A percentile compares a stretch with the other conserved stretches of the same genome.
Evolutionary conservation across 352 stramenopile genomes (phyloP).

Genomic region (Globisporangium spiculum): DNA sequence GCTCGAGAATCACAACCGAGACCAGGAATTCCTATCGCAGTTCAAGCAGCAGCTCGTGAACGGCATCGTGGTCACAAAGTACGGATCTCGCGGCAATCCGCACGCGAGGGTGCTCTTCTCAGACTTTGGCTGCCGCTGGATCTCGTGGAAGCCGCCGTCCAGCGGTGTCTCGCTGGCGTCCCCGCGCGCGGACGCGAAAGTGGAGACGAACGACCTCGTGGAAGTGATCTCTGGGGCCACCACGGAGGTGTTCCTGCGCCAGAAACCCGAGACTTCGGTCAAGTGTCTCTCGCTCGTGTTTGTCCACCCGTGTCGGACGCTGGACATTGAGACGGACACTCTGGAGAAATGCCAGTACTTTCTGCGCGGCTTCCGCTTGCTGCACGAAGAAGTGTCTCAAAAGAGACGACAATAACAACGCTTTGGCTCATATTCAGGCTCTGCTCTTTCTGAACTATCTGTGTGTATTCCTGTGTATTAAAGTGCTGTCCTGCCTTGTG

Average conservation of each 20-base stretch:
- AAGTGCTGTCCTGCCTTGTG: not conserved
- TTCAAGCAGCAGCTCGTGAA: slow-evolving; percentile 58
- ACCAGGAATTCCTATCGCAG: slow-evolving; percentile 41
- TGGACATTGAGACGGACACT: slow-evolving; percentile 64
- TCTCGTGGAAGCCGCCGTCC: slow-evolving; percentile 53
- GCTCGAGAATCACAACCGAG: slow-evolving; percentile 29
- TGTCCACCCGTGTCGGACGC: slow-evolving; percentile 61
- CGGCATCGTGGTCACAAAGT: slow-evolving; percentile 57
- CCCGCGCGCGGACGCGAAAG: slow-evolving; percentile 44
- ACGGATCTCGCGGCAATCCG: slow-evolving; percentile 40
- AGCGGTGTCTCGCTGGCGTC: slow-evolving; percentile 25
- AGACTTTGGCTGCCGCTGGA: slow-evolving; percentile 49
- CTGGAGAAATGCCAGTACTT: slow-evolving; percentile 41
- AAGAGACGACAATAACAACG: slow-evolving; percentile 22
- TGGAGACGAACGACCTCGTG: slow-evolving; percentile 49
- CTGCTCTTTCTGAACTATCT: not conserved
- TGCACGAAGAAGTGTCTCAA: slow-evolving; percentile 41
- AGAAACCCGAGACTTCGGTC: slow-evolving; percentile 25
- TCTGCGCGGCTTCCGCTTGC: slow-evolving; percentile 54
- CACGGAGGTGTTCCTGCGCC: slow-evolving; percentile 46
- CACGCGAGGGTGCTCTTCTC: slow-evolving; percentile 54
- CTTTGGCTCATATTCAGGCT: not conserved
- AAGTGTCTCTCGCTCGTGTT: slow-evolving; percentile 73
- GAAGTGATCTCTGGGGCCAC: slow-evolving; percentile 43
- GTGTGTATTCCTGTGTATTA: not conserved